Evolutionary conservation across 2,329 filamentous ascomycete species (phyloP), one percentile per base, ranked within the genome.

Genomic region (Exserohilum turcica): DNA sequence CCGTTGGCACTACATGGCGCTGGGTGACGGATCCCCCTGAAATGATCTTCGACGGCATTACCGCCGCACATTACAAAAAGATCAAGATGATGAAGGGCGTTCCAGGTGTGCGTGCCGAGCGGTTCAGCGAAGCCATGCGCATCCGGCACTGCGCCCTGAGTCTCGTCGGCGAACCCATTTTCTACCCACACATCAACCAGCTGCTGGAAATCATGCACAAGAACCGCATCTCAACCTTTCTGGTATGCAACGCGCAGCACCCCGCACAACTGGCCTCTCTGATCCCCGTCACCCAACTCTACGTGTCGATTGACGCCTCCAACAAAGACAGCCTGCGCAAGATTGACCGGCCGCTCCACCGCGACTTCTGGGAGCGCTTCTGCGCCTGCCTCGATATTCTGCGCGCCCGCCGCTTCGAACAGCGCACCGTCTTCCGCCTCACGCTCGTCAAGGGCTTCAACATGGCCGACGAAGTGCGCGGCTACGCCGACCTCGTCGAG

Each of bases 371-470:
- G 94, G 92, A 97, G 77, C 87, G 94, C 5, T 97, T 97, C 82
- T 86, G 90, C 70, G 83, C 88, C 28, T 97, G 94, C 70, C 83
- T 97, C 29, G 91, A 95, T 54, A 96, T 99, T 57, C 79, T 97
- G 18, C 85, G 90, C 13, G 88, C 90, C 73, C 89, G 90, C 75
- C 85, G 93, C 35, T 88, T 90, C 78, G 83, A 87, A 48, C 93
- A 97, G 72, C 87, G 93, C 48, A 97, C 94, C 5, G 94, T 97
- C 3, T 97, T 96, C 80, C 87, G 94, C 1, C 83, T 97, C 3
- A 97, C 93, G 0, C 86, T 99, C 2, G 94, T 97, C 71, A 97
- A 97, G 78, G 93, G 92, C 3, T 97, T 99, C 83, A 97, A 99
- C 72, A 86, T 97, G 60, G 93, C 96, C 19, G 92, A 96, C 64